Conservation (phyloP, 2,329 filamentous ascomycete species). For the Zasmidium cellare region DNA sequence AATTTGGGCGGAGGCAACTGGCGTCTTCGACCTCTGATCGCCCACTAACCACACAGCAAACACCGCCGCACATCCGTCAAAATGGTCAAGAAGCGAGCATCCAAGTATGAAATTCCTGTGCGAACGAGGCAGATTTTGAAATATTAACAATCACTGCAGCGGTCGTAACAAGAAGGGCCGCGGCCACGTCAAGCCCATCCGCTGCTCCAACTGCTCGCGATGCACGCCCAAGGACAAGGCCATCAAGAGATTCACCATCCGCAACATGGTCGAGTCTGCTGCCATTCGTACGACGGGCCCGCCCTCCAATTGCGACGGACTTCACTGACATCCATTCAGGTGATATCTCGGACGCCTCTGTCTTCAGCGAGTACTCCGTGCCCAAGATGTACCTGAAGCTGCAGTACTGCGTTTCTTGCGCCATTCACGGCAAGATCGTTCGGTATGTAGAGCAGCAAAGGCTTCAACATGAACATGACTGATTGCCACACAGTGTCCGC, state of each 20-base stretch:
- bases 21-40: constrained; percentile 2
- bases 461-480: not conserved
- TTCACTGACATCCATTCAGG: constrained; percentile 55
- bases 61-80: constrained; percentile 51
- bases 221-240: constrained; percentile 99
- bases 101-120: constrained; percentile 59
- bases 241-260: constrained; percentile 99
- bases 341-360: constrained; percentile 99
- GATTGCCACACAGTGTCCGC: constrained; percentile 73
- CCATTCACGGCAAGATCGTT: constrained; percentile 99
- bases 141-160: constrained; percentile 55
- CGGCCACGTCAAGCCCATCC: constrained; percentile 98
- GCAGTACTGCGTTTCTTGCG: constrained; percentile 99
- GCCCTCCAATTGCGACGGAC: too few species aligned
- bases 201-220: constrained; percentile 80
- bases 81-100: constrained; percentile 76
- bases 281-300: constrained; percentile 83
- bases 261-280: constrained; percentile 99
- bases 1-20: not conserved
- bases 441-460: constrained; percentile 66
- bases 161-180: constrained; percentile 99
- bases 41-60: constrained; percentile 20
- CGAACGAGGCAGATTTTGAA: constrained; percentile 11
- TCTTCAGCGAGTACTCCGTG: constrained; percentile 98
- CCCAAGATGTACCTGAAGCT: constrained; percentile 99